Conservation (phyloP, 176 grass and related monocot genomes). For the Carex kokanica region DNA sequence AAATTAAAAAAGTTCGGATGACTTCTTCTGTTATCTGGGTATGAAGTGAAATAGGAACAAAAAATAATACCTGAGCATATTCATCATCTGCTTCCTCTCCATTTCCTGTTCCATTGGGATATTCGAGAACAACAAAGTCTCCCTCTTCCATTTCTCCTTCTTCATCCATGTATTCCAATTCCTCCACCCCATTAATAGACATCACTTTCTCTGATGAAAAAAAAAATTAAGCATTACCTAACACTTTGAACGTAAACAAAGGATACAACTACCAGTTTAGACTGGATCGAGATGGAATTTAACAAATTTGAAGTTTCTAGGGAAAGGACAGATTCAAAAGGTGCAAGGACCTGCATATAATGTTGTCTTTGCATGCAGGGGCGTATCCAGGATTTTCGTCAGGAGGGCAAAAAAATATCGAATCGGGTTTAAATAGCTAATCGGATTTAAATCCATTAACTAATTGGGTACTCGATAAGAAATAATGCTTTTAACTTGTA, state of each 20-base stretch:
- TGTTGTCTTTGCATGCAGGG: neutral
- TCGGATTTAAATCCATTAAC: too few relatives aligned
- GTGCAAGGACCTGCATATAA: neutral
- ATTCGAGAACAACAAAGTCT: neutral
- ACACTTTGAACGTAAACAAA: neutral
- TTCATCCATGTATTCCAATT: conserved; percentile 24
- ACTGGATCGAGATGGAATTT: neutral
- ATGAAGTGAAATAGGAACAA: neutral
- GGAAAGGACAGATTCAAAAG: neutral
- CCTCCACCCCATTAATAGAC: conserved; percentile 23
- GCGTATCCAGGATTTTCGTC: too few relatives aligned
- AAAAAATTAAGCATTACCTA: neutral
- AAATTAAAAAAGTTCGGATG: neutral
- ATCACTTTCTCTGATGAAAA: neutral
- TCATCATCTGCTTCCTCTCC: conserved; percentile 23
- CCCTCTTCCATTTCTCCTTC: conserved; percentile 27
- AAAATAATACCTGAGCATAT: conserved; percentile 16
- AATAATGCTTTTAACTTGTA: too few relatives aligned
- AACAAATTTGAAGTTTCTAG: neutral
- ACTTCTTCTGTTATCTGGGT: neutral
- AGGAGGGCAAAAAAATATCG: too few relatives aligned
- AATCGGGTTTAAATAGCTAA: too few relatives aligned
- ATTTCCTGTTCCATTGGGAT: neutral
- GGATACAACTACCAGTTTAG: neutral
- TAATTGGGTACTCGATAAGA: too few relatives aligned